Conservation (phyloP, 2,329 filamentous ascomycete species). For the Fusarium nisikadoi region DNA sequence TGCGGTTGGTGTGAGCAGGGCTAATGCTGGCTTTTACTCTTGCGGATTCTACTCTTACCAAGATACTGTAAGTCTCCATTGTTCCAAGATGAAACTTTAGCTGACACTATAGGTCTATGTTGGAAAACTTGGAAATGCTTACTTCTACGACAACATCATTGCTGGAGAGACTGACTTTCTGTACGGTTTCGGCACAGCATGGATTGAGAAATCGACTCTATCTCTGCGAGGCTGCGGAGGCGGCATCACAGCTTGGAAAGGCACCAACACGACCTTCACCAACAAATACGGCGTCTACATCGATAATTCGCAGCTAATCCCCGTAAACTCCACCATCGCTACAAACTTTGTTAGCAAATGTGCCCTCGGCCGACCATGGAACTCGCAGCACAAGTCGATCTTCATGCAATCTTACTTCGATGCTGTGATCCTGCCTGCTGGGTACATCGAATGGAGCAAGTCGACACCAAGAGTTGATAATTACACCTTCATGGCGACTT, state of each 20-base stretch:
- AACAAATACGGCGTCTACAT: constrained; percentile 77
- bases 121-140: constrained; percentile 73
- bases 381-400: constrained; percentile 65
- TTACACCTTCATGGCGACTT: constrained; percentile 67
- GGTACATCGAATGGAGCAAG: constrained; percentile 57
- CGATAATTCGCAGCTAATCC: constrained; percentile 62
- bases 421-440: constrained; percentile 60
- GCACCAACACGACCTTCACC: constrained; percentile 69
- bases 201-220: constrained; percentile 65
- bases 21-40: constrained; percentile 74
- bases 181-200: constrained; percentile 74
- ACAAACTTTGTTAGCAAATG: constrained; percentile 56
- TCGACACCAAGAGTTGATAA: constrained; percentile 44
- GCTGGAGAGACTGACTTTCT: constrained; percentile 76
- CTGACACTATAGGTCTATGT: constrained; percentile 62
- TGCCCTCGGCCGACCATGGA: constrained; percentile 72
- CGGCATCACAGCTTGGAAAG: constrained; percentile 76
- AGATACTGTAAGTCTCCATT: constrained; percentile 62
- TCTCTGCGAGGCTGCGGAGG: constrained; percentile 70
- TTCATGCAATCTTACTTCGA: constrained; percentile 67
- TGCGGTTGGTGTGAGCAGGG: constrained; percentile 69
- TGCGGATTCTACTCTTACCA: constrained; percentile 75
- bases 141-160: constrained; percentile 69
- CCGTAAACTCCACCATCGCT: constrained; percentile 62
- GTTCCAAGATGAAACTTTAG: rapidly evolving